Percentiles rank a stretch among this genome's conserved stretches.
These are phyloP conservation scores for Ogataea nitratoaversa DNA, from an alignment of 805 yeast species.

Conservation along the genomic window DNA sequence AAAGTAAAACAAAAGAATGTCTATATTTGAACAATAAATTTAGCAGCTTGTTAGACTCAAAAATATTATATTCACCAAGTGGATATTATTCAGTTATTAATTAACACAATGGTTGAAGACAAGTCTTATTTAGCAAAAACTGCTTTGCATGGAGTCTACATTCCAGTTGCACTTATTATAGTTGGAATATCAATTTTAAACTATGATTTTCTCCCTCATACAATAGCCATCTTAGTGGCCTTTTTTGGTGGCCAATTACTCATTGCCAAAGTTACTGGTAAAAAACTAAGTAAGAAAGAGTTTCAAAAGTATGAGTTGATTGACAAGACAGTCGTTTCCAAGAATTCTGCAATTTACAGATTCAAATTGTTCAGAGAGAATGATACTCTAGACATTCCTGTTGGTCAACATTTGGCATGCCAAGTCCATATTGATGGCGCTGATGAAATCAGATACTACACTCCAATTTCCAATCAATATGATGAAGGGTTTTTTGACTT, in stretches of 20 bases:
- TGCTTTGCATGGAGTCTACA: constrained; percentile 72
- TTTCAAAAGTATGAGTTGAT: constrained; percentile 67
- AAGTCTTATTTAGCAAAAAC: constrained; percentile 53
- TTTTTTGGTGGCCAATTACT: constrained; percentile 33
- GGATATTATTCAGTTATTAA: too few species aligned
- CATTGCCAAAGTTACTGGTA: constrained; percentile 31
- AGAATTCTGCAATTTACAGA: constrained; percentile 69
- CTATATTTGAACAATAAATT: neutral
- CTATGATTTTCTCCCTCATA: constrained; percentile 44
- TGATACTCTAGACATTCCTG: constrained; percentile 62
- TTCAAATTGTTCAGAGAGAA: constrained; percentile 59
- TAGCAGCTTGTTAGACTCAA: neutral
- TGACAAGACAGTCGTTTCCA: constrained; percentile 70
- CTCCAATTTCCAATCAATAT: constrained; percentile 68
- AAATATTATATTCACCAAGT: too few species aligned
- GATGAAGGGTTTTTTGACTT: constrained; percentile 75
- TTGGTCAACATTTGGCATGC: constrained; percentile 74
- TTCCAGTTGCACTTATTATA: constrained; percentile 59
- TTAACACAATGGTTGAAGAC: constrained; percentile 14
- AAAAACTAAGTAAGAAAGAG: constrained; percentile 40
- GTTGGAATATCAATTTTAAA: constrained; percentile 57
- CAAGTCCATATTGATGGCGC: constrained; percentile 42
- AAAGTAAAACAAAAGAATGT: neutral
- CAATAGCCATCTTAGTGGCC: constrained; percentile 36
- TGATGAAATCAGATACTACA: constrained; percentile 61